Evolutionary conservation across 441 rosid genomes (phyloP), one percentile per base, ranked within the genome.

Genomic region (Daphne laureola): DNA sequence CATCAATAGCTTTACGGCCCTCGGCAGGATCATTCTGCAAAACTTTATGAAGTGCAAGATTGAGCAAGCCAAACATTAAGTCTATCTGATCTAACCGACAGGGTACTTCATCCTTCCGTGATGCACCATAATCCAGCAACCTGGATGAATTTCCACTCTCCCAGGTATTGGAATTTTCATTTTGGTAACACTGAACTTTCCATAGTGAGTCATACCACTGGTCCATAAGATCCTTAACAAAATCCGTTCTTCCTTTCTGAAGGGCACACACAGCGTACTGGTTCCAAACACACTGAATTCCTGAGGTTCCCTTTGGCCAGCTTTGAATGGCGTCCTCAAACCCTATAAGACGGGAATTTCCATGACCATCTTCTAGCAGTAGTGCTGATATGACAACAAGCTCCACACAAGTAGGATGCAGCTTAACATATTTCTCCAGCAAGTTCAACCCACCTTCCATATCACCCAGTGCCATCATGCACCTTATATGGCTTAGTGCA

Each of bases 251-350:
- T 62, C 84, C 87, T 54, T 63, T 73, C 54, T 64, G 82, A 46
- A 87, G 68, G 54, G 83, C 83, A 76, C 38, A 69, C 74, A 85
- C 93, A 42, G 83, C 81, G 62, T 82, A 93, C 68, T 90, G 99
- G 73, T 93, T 90, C 99, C 97, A 93, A 54, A 87, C 74, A 62
- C 87, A 87, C 16, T 90, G 89, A 49, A 72, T 73, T 56, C 96
- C 87, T 31, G 84, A 81, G 49, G 58, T 74, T 61, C 73, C 90
- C 70, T 71, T 77, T 3, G 90, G 87, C 86, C 90, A 78, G 55
- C 74, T 75, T 70, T 54, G 54, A 21, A 90, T 80, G 68, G 76
- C 83, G 63, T 83, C 82, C 74, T 85, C 93, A 66, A 85, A 93
- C 67, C 77, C 86, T 35, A 66, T 54, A 43, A 63, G 73, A 61